Percentiles rank a stretch among this genome's conserved stretches.
Conservation (phyloP, 805 yeast genomes). For the Priceomyces haplophilus region DNA sequence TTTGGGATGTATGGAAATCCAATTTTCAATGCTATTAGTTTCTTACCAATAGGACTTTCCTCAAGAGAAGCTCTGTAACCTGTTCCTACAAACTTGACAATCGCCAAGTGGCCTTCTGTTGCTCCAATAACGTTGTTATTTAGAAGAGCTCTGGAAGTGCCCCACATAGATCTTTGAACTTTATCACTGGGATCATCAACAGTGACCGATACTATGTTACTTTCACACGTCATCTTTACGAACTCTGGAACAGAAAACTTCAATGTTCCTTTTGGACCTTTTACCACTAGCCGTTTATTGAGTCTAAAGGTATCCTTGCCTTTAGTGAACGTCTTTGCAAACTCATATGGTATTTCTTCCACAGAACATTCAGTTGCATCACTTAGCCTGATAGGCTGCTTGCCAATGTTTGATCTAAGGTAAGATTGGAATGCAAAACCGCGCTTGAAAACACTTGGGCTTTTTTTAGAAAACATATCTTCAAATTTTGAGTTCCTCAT, state of each 20-base stretch:
- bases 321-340: constrained; percentile 60
- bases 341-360: constrained; percentile 47
- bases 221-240: constrained; percentile 42
- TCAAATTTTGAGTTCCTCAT: no score
- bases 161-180: constrained; percentile 90
- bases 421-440: constrained; percentile 14
- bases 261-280: constrained; percentile 77
- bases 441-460: constrained; percentile 6
- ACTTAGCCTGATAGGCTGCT: constrained; percentile 67
- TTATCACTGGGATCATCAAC: constrained; percentile 58
- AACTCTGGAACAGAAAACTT: constrained; percentile 70
- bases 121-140: constrained; percentile 83
- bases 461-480: constrained; percentile 5
- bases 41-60: constrained; percentile 40
- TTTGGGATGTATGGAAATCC: constrained; percentile 85
- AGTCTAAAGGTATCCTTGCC: constrained; percentile 60
- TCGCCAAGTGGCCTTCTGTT: constrained; percentile 87
- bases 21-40: constrained; percentile 71
- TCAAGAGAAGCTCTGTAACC: constrained; percentile 91
- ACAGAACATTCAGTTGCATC: constrained; percentile 54
- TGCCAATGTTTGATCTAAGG: constrained; percentile 67
- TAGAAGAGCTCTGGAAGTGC: constrained; percentile 78
- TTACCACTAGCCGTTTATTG: constrained; percentile 55
- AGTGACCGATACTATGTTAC: constrained; percentile 45
- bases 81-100: constrained; percentile 89